These are phyloP conservation scores for Backusella psychrophila DNA, from an alignment of 192 early-diverging fungal genomes.

Conservation along the genomic window DNA sequence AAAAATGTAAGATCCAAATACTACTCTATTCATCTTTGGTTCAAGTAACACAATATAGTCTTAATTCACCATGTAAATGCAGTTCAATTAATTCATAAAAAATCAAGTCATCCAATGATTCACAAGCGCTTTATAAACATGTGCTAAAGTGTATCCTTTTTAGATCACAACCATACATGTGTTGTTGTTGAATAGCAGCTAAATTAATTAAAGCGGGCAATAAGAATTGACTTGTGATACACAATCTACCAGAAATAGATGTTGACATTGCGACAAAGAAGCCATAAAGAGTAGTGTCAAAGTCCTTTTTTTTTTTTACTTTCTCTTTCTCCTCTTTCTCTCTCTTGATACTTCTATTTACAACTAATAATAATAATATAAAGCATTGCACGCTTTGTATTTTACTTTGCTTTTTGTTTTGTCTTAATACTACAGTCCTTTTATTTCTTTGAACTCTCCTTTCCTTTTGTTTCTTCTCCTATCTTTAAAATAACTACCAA, in stretches of 20 bases:
- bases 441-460: neutral
- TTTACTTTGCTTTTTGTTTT: neutral
- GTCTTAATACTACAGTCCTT: neutral
- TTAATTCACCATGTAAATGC: neutral
- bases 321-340: neutral
- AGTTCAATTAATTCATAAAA: neutral
- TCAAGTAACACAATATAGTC: neutral
- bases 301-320: neutral
- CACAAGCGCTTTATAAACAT: neutral
- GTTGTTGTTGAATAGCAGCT: neutral
- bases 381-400: neutral
- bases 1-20: neutral
- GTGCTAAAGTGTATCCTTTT: neutral
- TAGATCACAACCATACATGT: neutral
- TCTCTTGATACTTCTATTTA: neutral
- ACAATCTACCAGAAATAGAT: neutral
- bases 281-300: conserved; percentile 1
- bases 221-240: conserved; percentile 4
- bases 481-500: neutral
- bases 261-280: neutral
- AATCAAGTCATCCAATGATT: neutral
- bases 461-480: neutral
- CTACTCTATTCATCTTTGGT: neutral
- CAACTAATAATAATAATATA: neutral
- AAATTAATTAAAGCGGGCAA: conserved; percentile 1